Evolutionary conservation across 176 grass and related monocot genomes (phyloP).

Genomic region (Microstegium vimineum): DNA sequence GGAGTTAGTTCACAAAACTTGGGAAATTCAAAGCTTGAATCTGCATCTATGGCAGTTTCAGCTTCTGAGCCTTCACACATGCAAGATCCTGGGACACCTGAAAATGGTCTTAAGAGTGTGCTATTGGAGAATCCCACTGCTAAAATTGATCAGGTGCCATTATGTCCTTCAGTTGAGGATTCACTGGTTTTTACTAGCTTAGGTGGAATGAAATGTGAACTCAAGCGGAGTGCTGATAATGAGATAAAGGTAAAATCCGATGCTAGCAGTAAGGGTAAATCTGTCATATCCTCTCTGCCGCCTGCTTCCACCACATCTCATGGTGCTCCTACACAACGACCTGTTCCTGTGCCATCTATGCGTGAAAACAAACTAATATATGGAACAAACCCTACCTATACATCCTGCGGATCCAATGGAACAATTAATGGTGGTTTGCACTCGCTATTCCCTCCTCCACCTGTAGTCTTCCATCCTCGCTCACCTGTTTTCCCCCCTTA

Average conservation of each 20-base stretch:
- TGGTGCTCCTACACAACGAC: background rate
- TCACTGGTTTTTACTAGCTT: constrained; percentile 18
- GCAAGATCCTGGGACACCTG: constrained; percentile 10
- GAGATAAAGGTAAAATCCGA: constrained; percentile 27
- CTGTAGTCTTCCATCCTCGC: background rate
- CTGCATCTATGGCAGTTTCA: background rate
- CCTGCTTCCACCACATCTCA: constrained; percentile 4
- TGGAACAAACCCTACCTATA: background rate
- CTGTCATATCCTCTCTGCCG: constrained; percentile 8
- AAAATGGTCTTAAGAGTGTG: constrained; percentile 30
- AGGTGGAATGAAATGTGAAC: constrained; percentile 12
- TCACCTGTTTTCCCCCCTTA: background rate
- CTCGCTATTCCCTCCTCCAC: background rate
- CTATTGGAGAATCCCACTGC: constrained; percentile 3
- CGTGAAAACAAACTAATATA: background rate
- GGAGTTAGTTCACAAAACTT: constrained; percentile 11
- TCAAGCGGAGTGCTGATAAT: constrained; percentile 19
- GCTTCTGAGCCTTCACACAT: background rate
- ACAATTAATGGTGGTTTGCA: background rate
- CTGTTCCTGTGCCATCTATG: background rate
- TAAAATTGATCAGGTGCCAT: constrained; percentile 6
- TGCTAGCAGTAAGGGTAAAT: constrained; percentile 32
- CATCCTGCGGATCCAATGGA: background rate
- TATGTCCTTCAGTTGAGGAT: background rate
- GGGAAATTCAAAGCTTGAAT: background rate